A percentile compares a stretch with the other conserved stretches of the same genome.
These are phyloP conservation scores for Pontederia paniculata DNA, from an alignment of 176 grass and related monocot genomes.

Conservation along the genomic window DNA sequence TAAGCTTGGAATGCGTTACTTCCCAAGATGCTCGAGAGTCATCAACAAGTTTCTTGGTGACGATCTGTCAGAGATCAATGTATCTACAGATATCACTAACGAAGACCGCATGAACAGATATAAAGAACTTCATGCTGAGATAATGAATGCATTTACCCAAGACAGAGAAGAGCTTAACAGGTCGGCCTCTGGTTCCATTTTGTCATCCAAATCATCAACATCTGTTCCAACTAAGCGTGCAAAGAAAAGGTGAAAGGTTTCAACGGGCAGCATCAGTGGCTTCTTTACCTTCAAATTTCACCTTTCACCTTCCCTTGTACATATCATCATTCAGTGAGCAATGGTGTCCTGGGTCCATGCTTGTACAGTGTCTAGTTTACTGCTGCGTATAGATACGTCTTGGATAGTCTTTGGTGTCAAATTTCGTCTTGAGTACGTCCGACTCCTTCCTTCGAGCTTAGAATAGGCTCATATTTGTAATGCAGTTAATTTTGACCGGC, in stretches of 20 bases:
- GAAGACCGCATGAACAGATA: conserved; percentile 5
- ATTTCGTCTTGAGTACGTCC: too few species aligned
- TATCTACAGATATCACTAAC: neutral
- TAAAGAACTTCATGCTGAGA: conserved; percentile 1
- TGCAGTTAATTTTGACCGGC: too few species aligned
- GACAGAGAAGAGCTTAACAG: neutral
- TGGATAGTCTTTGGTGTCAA: too few species aligned
- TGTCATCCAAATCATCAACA: neutral
- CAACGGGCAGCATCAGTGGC: too few species aligned
- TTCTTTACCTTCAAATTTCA: too few species aligned
- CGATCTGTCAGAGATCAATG: neutral
- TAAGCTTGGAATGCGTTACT: conserved; percentile 1
- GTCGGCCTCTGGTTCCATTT: neutral
- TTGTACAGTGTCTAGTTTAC: too few species aligned
- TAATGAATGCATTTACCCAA: neutral
- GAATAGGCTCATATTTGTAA: too few species aligned
- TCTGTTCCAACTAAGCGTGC: neutral
- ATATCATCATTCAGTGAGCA: too few species aligned
- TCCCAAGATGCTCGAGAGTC: neutral
- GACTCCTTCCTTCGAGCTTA: too few species aligned
- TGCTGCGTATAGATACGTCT: too few species aligned
- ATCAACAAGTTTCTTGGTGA: neutral
- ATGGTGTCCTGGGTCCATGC: too few species aligned
- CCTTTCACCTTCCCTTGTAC: too few species aligned
- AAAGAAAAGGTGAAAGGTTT: neutral